Percentiles rank a stretch among this genome's conserved stretches.
Evolutionary conservation across 371 early-diverging fungal genomes (phyloP).

Genomic region (Rozella allomycis): DNA sequence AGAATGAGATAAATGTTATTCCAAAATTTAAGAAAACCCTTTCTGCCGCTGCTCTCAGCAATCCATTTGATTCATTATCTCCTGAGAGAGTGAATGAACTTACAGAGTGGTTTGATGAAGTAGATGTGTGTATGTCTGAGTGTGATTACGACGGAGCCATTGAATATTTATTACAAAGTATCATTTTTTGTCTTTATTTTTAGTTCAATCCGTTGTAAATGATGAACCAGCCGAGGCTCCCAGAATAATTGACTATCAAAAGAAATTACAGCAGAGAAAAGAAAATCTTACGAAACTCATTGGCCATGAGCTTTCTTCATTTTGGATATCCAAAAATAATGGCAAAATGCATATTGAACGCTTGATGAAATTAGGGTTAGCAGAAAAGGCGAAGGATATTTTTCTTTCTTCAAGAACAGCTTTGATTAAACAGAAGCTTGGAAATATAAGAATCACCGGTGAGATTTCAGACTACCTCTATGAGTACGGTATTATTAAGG

Average conservation of each 20-base stretch:
- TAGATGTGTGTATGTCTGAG: no score
- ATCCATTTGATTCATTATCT: no score
- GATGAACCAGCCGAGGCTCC: slow-evolving; percentile 1
- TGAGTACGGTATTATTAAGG: slow-evolving; percentile 62
- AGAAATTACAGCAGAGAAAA: slow-evolving; percentile 37
- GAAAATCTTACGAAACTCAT: slow-evolving; percentile 38
- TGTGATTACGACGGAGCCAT: no score
- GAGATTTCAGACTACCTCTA: slow-evolving; percentile 58
- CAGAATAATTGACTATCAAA: slow-evolving; percentile 7
- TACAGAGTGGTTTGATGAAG: no score
- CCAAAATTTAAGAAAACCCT: no score
- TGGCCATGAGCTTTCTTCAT: slow-evolving; percentile 47
- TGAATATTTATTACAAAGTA: no score
- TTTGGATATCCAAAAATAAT: slow-evolving; percentile 49
- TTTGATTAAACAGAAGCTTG: slow-evolving; percentile 53
- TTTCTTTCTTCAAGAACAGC: slow-evolving; percentile 46
- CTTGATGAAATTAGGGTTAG: slow-evolving; percentile 50
- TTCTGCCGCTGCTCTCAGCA: no score
- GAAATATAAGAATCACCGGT: slow-evolving; percentile 23
- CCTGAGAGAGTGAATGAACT: no score
- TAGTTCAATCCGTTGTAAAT: slow-evolving; percentile 20
- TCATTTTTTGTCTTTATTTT: no score
- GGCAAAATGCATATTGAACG: slow-evolving; percentile 54
- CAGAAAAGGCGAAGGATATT: slow-evolving; percentile 48
- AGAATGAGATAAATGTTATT: no score